phyloP scores from a whole-genome alignment of 2,329 filamentous ascomycete genomes.

The Cladosporium sp. region DNA sequence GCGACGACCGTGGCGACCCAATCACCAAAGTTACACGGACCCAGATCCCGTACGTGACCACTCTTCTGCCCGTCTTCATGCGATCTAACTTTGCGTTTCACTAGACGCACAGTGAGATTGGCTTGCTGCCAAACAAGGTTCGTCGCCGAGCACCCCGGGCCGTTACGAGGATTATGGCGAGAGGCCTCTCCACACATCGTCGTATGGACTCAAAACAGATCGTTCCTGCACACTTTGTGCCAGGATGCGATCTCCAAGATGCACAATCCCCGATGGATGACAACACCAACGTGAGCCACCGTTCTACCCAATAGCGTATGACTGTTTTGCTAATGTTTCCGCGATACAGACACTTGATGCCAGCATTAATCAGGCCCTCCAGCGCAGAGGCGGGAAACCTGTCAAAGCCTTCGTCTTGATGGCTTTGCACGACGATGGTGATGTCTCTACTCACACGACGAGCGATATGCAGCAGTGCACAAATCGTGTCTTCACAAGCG shows the following conservation, averaged over 20 bases:
- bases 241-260: not conserved
- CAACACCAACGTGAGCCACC: not conserved
- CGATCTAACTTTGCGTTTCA: no score
- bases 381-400: not conserved
- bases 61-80: no score
- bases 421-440: conserved; percentile 13
- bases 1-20: no score
- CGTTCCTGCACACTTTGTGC: not conserved
- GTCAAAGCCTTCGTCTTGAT: conserved; percentile 13
- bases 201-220: not conserved
- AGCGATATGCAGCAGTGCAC: conserved; percentile 1
- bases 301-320: not conserved
- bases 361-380: not conserved
- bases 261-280: not conserved
- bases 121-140: no score
- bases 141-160: no score
- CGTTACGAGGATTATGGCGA: not conserved
- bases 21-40: no score
- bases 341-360: conserved; percentile 1
- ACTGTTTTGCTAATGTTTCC: not conserved
- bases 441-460: conserved; percentile 9
- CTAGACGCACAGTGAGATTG: no score
- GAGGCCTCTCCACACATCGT: not conserved
- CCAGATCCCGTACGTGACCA: no score
- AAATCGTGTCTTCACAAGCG: not conserved